phyloP scores from a whole-genome alignment of 2,329 filamentous ascomycete genomes.

The Talaromyces sp. region DNA sequence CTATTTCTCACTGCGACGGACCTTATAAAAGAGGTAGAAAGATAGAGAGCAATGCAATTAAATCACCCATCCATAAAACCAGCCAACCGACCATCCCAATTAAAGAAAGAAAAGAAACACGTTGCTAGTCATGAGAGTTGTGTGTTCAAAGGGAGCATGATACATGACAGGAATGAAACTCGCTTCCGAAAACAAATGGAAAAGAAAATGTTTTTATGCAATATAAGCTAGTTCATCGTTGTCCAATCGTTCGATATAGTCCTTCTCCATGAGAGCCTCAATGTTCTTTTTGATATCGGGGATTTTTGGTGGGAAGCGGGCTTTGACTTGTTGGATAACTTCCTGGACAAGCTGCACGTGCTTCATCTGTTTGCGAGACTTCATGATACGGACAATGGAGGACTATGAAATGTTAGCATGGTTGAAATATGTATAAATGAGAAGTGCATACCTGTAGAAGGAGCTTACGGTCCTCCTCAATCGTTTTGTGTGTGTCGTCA shows the following conservation, averaged over 20 bases:
- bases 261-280: conserved; percentile 96
- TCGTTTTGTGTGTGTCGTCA: conserved; percentile 97
- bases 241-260: conserved; percentile 93
- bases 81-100: background rate
- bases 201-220: conserved; percentile 55
- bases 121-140: background rate
- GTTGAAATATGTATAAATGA: conserved; percentile 14
- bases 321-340: conserved; percentile 91
- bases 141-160: background rate
- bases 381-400: conserved; percentile 99
- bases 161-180: background rate
- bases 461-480: conserved; percentile 95
- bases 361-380: conserved; percentile 98
- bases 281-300: conserved; percentile 99
- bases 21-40: background rate
- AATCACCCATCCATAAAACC: background rate
- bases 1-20: background rate
- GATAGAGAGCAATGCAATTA: background rate
- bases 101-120: background rate
- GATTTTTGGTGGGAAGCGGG: conserved; percentile 87
- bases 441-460: conserved; percentile 72
- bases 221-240: conserved; percentile 93
- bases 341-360: conserved; percentile 90
- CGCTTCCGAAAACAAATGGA: background rate
- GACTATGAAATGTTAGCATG: conserved; percentile 55